Conservation (phyloP, 495 filamentous ascomycete species). For the Penicillium simplicissimum region DNA sequence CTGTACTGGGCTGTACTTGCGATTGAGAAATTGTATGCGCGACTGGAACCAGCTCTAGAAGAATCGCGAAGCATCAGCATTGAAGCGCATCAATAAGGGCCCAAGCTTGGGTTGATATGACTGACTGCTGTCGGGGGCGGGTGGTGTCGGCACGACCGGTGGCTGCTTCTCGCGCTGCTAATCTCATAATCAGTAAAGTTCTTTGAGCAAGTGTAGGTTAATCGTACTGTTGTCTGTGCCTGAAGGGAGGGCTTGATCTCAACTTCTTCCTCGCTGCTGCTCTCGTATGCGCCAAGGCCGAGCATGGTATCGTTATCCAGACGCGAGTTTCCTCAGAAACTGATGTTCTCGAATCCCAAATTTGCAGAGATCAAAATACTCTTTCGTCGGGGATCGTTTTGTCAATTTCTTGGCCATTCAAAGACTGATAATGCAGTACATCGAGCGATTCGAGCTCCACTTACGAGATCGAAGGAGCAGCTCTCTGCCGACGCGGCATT, state of each 20-base stretch:
- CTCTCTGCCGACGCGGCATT: constrained; percentile 21
- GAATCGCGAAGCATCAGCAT: constrained; percentile 12
- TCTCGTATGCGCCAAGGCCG: constrained; percentile 69
- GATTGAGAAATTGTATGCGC: neutral
- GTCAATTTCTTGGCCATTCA: neutral
- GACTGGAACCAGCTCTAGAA: neutral
- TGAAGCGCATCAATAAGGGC: neutral
- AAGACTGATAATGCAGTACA: neutral
- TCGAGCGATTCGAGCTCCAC: constrained; percentile 2
- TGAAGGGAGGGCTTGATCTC: constrained; percentile 18
- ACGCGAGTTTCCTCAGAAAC: neutral
- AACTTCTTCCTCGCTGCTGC: constrained; percentile 74
- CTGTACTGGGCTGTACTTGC: neutral
- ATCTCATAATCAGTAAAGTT: neutral
- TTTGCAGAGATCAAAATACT: neutral
- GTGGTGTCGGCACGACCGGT: neutral
- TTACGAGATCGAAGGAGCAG: neutral
- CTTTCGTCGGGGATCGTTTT: neutral
- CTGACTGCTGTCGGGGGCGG: constrained; percentile 22
- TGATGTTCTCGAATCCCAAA: neutral
- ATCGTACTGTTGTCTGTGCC: constrained; percentile 23
- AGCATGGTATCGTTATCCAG: constrained; percentile 50
- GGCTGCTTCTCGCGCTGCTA: constrained; percentile 7
- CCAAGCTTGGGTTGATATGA: neutral
- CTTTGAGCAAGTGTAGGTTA: neutral